Evolutionary conservation across 1,284 basidiomycete genomes (phyloP), one percentile per base, ranked within the genome.

Genomic region (Xanthoconium separans): DNA sequence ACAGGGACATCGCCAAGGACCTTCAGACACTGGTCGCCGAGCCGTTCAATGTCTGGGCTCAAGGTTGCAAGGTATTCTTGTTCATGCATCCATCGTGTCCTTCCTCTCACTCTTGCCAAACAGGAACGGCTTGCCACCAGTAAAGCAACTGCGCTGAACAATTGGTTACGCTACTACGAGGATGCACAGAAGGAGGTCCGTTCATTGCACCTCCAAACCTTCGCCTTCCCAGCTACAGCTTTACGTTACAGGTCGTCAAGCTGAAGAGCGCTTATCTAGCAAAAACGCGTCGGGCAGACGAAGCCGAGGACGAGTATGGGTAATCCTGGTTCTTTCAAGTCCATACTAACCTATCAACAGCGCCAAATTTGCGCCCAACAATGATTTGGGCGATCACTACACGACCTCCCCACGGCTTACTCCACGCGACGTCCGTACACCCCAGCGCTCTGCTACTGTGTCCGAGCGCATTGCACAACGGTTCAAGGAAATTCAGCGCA

Each of bases 241-340:
- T 34, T 44, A 18, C 46, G 24, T 53, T 46, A 34, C 54, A 82
- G 79, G 75, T 89, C 16, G 68, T 75, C 34, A 87, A 87, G 69
- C 73, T 93, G 54, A 92, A 89, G 71, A 80, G 86, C 53, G 76
- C 82, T 44, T 95, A 95, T 64, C 68, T 91, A n/a, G 72, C 77
- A 31, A 95, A 93, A 72, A 85, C 82, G 1, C 82, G 90, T 49
- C 79, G 81, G 36, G 92, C 92, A 4, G 93, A 95, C 61, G 93
- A 95, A 66, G 86, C 88, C 29, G 92, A 93, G 66, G 93, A 95
- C 69, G 92, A 95, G 92, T 95, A 72, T 66, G 89, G 75, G 18
- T 36, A 33, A 18, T 43, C 44, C 47, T 54, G 48, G 31, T 47
- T 44, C 53, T 22, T 22, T 50, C 68, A 16, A 16, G 27, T 39